Conservation (phyloP, 768 basidiomycete species). For the Ramaria rubella region DNA sequence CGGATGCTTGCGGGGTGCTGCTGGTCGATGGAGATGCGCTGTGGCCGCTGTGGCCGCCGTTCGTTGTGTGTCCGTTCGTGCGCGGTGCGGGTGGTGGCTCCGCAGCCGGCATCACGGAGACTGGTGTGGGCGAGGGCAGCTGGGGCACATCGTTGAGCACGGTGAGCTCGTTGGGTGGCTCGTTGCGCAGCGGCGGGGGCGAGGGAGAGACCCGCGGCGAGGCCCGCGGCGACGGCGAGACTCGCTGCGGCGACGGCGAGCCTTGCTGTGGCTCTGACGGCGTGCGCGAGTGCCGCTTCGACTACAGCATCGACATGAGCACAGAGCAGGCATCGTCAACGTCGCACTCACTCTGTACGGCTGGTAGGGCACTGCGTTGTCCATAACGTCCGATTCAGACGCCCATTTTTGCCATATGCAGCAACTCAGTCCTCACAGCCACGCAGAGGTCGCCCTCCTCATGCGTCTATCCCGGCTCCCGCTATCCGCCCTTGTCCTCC, state of each 20-base stretch:
- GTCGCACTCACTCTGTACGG: conserved; percentile 36
- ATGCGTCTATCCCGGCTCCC: not conserved
- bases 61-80: conserved; percentile 4
- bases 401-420: too few relatives aligned
- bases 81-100: not conserved
- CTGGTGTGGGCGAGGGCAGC: conserved; percentile 16
- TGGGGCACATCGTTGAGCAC: conserved; percentile 15
- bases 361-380: conserved; percentile 38
- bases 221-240: not conserved
- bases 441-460: not conserved
- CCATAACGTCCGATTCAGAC: not conserved
- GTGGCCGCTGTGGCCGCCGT: not conserved
- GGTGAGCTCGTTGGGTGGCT: too few relatives aligned
- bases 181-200: not conserved
- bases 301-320: conserved; percentile 21
- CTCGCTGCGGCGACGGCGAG: conserved; percentile 19
- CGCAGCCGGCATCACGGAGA: too few relatives aligned
- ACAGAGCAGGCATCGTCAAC: not conserved
- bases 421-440: not conserved
- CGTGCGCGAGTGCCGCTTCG: conserved; percentile 44
- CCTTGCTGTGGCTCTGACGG: conserved; percentile 20
- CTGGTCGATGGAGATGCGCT: not conserved
- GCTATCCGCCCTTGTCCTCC: not conserved
- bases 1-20: not conserved
- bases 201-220: not conserved